A percentile compares a stretch with the other conserved stretches of the same genome.
phyloP scores from a whole-genome alignment of 208 protist genomes.

The Trichomonas gallinae region DNA sequence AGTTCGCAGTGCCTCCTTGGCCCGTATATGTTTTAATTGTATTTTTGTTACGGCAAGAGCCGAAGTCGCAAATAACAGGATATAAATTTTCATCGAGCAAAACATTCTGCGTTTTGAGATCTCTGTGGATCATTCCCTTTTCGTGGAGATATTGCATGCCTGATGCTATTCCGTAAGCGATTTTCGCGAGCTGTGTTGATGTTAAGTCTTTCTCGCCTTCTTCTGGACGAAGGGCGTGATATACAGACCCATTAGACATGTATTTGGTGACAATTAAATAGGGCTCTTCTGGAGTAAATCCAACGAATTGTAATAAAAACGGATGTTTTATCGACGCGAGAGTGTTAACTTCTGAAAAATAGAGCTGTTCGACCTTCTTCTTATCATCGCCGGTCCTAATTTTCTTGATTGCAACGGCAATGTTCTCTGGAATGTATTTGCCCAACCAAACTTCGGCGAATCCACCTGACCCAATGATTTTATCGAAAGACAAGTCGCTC shows the following conservation, averaged over 20 bases:
- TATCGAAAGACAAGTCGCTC: not conserved
- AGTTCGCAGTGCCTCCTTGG: not conserved
- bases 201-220: not conserved
- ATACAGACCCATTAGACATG: not conserved
- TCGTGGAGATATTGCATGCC: not conserved
- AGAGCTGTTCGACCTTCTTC: not conserved
- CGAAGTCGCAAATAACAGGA: not conserved
- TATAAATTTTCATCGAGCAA: not conserved
- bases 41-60: not conserved
- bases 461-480: not conserved
- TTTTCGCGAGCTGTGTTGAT: not conserved
- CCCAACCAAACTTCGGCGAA: constrained; percentile 4
- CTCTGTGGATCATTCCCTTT: not conserved
- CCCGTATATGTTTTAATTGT: not conserved
- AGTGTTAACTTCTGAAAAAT: not conserved
- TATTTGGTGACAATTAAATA: not conserved
- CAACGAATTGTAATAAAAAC: not conserved
- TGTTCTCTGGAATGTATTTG: not conserved
- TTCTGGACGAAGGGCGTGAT: not conserved
- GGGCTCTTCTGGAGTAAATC: not conserved
- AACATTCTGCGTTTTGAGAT: constrained; percentile 12
- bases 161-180: not conserved
- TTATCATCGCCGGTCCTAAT: not conserved
- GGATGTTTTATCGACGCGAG: not conserved
- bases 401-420: not conserved